Base-by-base conservation (phyloP, 139 green algal species). In the Chlorella sp. region DNA sequence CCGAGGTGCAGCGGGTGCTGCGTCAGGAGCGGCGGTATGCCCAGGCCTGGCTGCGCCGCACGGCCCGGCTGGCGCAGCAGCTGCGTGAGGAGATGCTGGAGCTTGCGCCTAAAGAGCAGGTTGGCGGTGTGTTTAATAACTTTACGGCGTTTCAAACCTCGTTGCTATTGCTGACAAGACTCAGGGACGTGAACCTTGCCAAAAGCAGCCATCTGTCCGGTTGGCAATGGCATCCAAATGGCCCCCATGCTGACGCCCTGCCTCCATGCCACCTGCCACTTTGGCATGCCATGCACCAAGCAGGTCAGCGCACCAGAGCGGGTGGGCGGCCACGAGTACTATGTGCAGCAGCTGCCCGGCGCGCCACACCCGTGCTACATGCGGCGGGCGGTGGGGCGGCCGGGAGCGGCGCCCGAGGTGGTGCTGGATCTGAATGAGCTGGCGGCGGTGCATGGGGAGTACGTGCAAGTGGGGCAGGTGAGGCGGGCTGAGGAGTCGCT, bases 401-500 rank as follows among this genome's bases (percentile, higher is more conserved):
- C 3, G 24, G 46, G 14, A 69, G 58, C 72, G 67, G 24, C 44
- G 6, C 20, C 81, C 1, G 70, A 89, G 56, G 78, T 89, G 32
- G 48, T 89, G 40, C 65, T 89, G 1, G 85, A 89, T 76, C 30
- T 87, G 41, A 73, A 73, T 60, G 73, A 85, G 77, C 84, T 88
- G 44, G 79, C 84, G 11, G 43, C 60, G 36, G 72, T 82, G 43
- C 46, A 88, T 64, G 84, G 84, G 0, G 85, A 86, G 24, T 40
- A 46, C 14, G 76, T 86, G 22, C 73, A 65, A 48, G 32, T 89
- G 41, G 58, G 70, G 44, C 78, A 89, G 78, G 75, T 62, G 38
- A 36, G 78, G 60, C 51, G 51, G 14, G 51, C 14, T 54, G 46
- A n/a, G n/a, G n/a, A n/a, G n/a, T n/a, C n/a, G n/a, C n/a, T n/a